These are phyloP conservation scores for Gloeopeniophorella convolvens DNA, from an alignment of 768 basidiomycete species.

Conservation along the genomic window DNA sequence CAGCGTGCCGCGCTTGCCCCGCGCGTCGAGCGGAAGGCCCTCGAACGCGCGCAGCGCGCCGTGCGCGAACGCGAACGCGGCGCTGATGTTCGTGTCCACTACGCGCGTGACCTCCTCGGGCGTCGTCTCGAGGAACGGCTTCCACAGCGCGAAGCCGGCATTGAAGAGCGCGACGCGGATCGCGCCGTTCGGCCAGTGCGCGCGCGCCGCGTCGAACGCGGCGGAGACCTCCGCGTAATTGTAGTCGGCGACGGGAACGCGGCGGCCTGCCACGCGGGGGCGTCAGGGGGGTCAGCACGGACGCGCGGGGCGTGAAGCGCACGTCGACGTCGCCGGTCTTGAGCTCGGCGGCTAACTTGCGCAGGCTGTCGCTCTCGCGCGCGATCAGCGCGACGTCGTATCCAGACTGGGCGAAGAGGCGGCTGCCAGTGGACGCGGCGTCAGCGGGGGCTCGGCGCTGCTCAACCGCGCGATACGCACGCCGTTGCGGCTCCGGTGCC, in stretches of 20 bases:
- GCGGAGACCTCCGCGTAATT: slow-evolving; percentile 25
- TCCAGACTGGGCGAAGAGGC: slow-evolving; percentile 34
- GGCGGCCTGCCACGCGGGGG: slow-evolving; percentile 29
- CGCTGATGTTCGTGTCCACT: slow-evolving; percentile 31
- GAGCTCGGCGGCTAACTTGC: slow-evolving; percentile 31
- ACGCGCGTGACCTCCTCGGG: slow-evolving; percentile 29
- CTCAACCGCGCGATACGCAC: slow-evolving; percentile 28
- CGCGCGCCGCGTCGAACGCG: slow-evolving; percentile 30
- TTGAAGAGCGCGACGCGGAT: slow-evolving; percentile 38
- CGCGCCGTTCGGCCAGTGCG: slow-evolving; percentile 29
- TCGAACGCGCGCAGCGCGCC: slow-evolving; percentile 32
- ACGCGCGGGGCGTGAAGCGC: background rate
- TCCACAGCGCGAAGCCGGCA: slow-evolving; percentile 31
- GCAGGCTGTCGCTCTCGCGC: slow-evolving; percentile 29
- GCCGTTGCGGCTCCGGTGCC: slow-evolving; percentile 37
- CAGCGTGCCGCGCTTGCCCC: slow-evolving; percentile 35
- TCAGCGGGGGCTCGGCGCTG: background rate
- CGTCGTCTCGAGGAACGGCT: slow-evolving; percentile 35
- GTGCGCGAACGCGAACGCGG: slow-evolving; percentile 35
- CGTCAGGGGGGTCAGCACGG: too few relatives aligned
- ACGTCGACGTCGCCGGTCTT: slow-evolving; percentile 33
- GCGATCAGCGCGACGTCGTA: slow-evolving; percentile 38
- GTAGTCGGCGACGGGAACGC: slow-evolving; percentile 35
- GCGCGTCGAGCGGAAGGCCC: slow-evolving; percentile 26
- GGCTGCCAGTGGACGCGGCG: slow-evolving; percentile 22